These are phyloP conservation scores for Trichoderma citrinoviride DNA, from an alignment of 2,329 filamentous ascomycete genomes.

Conservation along the genomic window DNA sequence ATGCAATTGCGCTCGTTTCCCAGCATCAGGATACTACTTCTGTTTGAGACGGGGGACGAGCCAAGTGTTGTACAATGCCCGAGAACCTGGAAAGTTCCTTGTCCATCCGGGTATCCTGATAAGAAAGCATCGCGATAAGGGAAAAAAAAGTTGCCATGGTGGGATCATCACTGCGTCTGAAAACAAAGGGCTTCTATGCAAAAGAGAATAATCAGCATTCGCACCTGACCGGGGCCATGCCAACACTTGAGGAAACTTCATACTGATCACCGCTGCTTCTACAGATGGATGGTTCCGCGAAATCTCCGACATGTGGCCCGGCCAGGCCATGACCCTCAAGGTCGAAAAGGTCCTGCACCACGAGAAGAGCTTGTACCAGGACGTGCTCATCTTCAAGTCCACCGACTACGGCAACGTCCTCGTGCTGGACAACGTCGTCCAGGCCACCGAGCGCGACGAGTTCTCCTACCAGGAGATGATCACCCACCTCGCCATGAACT, in stretches of 20 bases:
- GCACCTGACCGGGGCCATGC: not conserved
- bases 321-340: constrained; percentile 97
- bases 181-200: not conserved
- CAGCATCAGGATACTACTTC: not conserved
- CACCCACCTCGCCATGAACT: constrained; percentile 96
- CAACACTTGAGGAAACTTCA: no score
- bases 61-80: not conserved
- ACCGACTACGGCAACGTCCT: constrained; percentile 95
- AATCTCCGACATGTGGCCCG: constrained; percentile 97
- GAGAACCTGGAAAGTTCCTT: not conserved
- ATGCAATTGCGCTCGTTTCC: not conserved
- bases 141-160: not conserved
- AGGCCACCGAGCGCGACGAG: constrained; percentile 97
- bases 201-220: no score
- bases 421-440: constrained; percentile 98
- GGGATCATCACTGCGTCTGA: not conserved
- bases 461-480: constrained; percentile 99
- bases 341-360: constrained; percentile 98
- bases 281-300: constrained; percentile 99
- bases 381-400: constrained; percentile 98
- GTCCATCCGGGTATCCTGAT: not conserved
- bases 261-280: not conserved
- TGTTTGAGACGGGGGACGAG: not conserved
- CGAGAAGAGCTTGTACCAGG: constrained; percentile 99
- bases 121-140: constrained; percentile 1